Conservation (phyloP, 1,139 yeast species). For the Scheffersomyces insectosa region DNA sequence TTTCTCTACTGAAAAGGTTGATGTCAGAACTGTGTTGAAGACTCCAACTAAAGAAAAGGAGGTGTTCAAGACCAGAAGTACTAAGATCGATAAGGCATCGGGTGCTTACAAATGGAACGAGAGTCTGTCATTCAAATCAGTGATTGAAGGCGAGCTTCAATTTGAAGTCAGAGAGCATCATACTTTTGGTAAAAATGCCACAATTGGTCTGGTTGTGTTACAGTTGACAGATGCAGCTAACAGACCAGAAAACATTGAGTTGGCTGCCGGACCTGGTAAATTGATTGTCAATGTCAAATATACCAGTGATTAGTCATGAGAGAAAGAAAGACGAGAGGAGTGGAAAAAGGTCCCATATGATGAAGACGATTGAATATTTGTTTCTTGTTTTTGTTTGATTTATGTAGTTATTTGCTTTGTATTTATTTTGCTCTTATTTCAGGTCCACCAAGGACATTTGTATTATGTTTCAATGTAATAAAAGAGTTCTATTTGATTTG, state of each 20-base stretch:
- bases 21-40: slow-evolving; percentile 53
- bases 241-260: slow-evolving; percentile 30
- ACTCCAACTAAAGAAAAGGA: slow-evolving; percentile 56
- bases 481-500: too few relatives aligned
- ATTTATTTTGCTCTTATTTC: too few relatives aligned
- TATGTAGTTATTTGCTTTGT: too few relatives aligned
- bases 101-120: slow-evolving; percentile 63
- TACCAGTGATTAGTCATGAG: slow-evolving; percentile 4
- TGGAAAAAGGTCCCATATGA: background rate
- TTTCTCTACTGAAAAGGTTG: slow-evolving; percentile 23
- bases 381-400: background rate
- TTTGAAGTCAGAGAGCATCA: slow-evolving; percentile 69
- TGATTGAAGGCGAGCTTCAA: slow-evolving; percentile 56
- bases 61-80: slow-evolving; percentile 63
- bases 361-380: background rate
- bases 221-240: slow-evolving; percentile 38
- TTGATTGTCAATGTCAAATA: slow-evolving; percentile 34
- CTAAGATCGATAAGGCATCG: slow-evolving; percentile 47
- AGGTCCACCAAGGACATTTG: too few relatives aligned
- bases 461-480: too few relatives aligned
- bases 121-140: slow-evolving; percentile 64
- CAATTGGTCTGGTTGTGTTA: slow-evolving; percentile 57
- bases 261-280: slow-evolving; percentile 31
- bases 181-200: slow-evolving; percentile 69
- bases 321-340: background rate